Base-by-base conservation (phyloP, 768 basidiomycete genomes). In the Amanita rimosa region DNA sequence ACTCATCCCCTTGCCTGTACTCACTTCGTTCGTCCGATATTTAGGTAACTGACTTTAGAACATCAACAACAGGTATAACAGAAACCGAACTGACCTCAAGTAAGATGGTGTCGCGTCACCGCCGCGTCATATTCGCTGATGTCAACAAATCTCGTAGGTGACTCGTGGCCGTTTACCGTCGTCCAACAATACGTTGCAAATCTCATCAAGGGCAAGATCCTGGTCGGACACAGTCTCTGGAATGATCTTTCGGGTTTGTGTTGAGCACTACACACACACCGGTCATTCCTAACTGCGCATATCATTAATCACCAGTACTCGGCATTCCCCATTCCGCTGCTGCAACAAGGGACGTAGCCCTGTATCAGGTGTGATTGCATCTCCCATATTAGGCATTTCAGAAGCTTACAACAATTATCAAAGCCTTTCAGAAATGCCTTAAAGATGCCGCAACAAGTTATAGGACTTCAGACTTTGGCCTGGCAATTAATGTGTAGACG, bases 401-500 rank as follows among this genome's bases (percentile, higher is more conserved):
- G 27, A 14, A 13, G 31, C 40, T 34, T 22, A 40, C 31, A 13
- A 31, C 19, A 19, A n/a, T 39, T 26, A 33, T 17, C 42, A 37
- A 42, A 85, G 68, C 87, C 87, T 0, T 90, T 89, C 58, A 75
- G 84, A 57, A 83, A 79, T 49, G 76, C 83, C 1, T 64, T 90
- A 46, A 75, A 77, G 21, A 73, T 74, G 22, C 77, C 78, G 5
- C 78, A 82, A 58, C 81, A 84, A 55, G 62, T 79, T 43, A 66
- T 87, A 52, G 86, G 89, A 22, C 69, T 91, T 31, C 82, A 79
- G 57, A 91, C 89, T 4, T 69, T 91, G 13, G 77, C 81, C 60
- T 89, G 85, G 84, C 82, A 81, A 56, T 73, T 91, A 31, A 85
- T 91, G 85, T 74, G 77, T 49, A 74, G 87, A 56, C 76, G 81